A percentile compares a stretch with the other conserved stretches of the same genome.
Evolutionary conservation across 441 rosid genomes (phyloP).

Genomic region (Erodium moschatum): DNA sequence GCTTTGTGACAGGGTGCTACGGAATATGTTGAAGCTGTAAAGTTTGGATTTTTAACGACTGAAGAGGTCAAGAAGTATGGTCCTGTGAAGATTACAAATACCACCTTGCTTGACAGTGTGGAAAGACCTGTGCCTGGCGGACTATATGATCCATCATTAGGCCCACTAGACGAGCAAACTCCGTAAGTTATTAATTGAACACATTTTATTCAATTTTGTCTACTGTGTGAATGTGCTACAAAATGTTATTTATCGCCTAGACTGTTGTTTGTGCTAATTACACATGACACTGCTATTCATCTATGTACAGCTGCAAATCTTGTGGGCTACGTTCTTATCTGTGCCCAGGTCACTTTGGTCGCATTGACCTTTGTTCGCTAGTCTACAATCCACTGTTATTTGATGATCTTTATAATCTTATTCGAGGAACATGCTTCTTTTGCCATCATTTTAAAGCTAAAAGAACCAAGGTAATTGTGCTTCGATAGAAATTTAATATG

Average conservation of each 20-base stretch:
- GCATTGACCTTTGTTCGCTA: slow-evolving; percentile 62
- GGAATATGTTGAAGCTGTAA: slow-evolving; percentile 19
- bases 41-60: slow-evolving; percentile 20
- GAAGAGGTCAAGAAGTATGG: slow-evolving; percentile 25
- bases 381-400: slow-evolving; percentile 80
- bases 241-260: background rate
- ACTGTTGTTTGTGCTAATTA: background rate
- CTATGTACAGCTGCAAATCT: slow-evolving; percentile 59
- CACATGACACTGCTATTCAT: slow-evolving; percentile 6
- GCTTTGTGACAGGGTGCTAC: slow-evolving; percentile 20
- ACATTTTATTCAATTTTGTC: background rate
- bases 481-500: slow-evolving; percentile 10
- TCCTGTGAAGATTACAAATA: slow-evolving; percentile 18
- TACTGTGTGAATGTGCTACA: background rate
- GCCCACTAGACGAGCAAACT: slow-evolving; percentile 19
- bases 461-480: slow-evolving; percentile 35
- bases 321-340: slow-evolving; percentile 50
- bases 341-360: slow-evolving; percentile 97
- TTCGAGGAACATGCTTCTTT: slow-evolving; percentile 59
- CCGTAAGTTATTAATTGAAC: slow-evolving; percentile 14
- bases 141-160: slow-evolving; percentile 25
- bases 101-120: slow-evolving; percentile 20
- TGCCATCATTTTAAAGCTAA: slow-evolving; percentile 52
- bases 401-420: slow-evolving; percentile 44
- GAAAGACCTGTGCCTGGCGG: slow-evolving; percentile 24